phyloP scores from a whole-genome alignment of 179 eudicot species.

The Nepenthes alata region DNA sequence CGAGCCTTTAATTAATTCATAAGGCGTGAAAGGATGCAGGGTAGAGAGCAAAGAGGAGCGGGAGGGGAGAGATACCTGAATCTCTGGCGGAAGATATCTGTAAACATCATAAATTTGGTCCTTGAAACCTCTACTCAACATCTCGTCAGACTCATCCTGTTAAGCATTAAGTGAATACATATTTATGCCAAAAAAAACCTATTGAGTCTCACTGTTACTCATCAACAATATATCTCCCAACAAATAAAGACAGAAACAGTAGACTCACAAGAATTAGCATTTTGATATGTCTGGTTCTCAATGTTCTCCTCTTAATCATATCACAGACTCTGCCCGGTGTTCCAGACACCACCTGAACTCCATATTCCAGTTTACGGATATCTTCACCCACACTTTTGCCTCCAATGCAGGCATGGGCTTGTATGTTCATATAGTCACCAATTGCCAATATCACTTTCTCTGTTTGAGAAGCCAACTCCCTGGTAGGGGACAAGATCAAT shows the following conservation, averaged over 20 bases:
- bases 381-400: slow-evolving; percentile 97
- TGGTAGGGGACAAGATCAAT: slow-evolving; percentile 82
- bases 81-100: slow-evolving; percentile 92
- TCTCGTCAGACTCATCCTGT: slow-evolving; percentile 98
- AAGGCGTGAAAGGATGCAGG: neutral
- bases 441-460: slow-evolving; percentile 69
- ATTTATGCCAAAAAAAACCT: too few relatives aligned
- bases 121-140: slow-evolving; percentile 97
- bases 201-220: neutral
- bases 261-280: slow-evolving; percentile 66
- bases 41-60: neutral
- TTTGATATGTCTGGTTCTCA: slow-evolving; percentile 70
- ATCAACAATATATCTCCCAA: neutral
- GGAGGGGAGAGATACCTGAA: slow-evolving; percentile 41
- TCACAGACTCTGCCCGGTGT: slow-evolving; percentile 98
- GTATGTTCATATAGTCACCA: slow-evolving; percentile 65
- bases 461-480: slow-evolving; percentile 89
- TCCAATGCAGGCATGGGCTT: slow-evolving; percentile 92
- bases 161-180: neutral
- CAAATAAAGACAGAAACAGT: neutral
- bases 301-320: slow-evolving; percentile 89
- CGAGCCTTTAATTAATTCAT: too few relatives aligned
- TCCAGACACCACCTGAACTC: slow-evolving; percentile 96
- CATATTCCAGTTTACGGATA: slow-evolving; percentile 73
- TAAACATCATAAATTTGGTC: slow-evolving; percentile 97